These are phyloP conservation scores for Zea mays DNA, from an alignment of 176 grass and related monocot genomes.

Conservation along the genomic window Zm-B73-REFERENCE-NAM-5.0 NC_050100.1:7707501-7708000, in stretches of 20 bases:
- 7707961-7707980: background rate
- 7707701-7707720: background rate
- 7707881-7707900: background rate
- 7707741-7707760: conserved; percentile 33
- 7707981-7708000: background rate
- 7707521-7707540: conserved; percentile 74
- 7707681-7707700: conserved; percentile 28
- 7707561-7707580: conserved; percentile 64
- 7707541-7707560: conserved; percentile 75
- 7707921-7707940: background rate
- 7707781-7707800: conserved; percentile 28
- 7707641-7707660: background rate
- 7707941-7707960: background rate
- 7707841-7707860: background rate
- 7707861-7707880: conserved; percentile 4
- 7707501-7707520: conserved; percentile 77
- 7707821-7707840: conserved; percentile 30
- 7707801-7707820: conserved; percentile 21
- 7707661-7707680: background rate
- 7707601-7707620: background rate
- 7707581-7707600: conserved; percentile 34
- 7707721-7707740: conserved; percentile 23
- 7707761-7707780: conserved; percentile 11
- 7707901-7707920: background rate
- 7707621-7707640: background rate